phyloP scores from a whole-genome alignment of 2,329 filamentous ascomycete species.

The Aschersonia sp. region DNA sequence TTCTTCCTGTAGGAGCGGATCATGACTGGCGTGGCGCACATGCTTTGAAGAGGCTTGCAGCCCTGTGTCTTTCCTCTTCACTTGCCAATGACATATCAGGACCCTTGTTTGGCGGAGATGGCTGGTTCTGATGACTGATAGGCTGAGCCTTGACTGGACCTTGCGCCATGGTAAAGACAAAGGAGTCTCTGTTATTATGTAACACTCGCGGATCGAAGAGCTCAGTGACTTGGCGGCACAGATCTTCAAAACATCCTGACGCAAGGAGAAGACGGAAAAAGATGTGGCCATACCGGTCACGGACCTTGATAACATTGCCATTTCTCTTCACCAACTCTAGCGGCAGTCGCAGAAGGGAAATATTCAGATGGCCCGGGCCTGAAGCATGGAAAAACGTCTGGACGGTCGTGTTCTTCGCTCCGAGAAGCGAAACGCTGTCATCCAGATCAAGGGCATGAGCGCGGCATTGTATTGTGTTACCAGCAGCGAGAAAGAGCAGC shows the following conservation, averaged over 20 bases:
- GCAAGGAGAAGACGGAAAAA: not conserved
- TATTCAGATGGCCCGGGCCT: no score
- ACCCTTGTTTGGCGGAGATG: no score
- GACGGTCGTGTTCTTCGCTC: constrained; percentile 24
- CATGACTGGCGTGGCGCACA: not conserved
- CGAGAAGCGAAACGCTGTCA: constrained; percentile 9
- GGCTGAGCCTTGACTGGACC: no score
- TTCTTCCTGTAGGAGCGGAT: constrained; percentile 13
- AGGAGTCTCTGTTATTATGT: constrained; percentile 8
- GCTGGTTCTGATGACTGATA: no score
- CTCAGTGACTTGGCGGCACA: not conserved
- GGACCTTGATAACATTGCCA: not conserved
- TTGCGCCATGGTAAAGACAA: constrained; percentile 7
- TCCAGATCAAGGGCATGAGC: constrained; percentile 11
- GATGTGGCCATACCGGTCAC: not conserved
- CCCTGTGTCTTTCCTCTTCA: no score
- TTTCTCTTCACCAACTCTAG: not conserved
- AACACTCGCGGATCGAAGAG: not conserved
- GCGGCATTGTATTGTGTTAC: constrained; percentile 13
- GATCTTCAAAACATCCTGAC: not conserved
- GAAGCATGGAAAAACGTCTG: constrained; percentile 34
- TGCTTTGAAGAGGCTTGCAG: not conserved
- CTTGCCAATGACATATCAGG: no score
- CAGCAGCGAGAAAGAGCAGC: constrained; percentile 30
- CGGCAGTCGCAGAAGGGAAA: not conserved